Base-by-base conservation (phyloP, 2,329 filamentous ascomycete species). In the Exophiala sideris region DNA sequence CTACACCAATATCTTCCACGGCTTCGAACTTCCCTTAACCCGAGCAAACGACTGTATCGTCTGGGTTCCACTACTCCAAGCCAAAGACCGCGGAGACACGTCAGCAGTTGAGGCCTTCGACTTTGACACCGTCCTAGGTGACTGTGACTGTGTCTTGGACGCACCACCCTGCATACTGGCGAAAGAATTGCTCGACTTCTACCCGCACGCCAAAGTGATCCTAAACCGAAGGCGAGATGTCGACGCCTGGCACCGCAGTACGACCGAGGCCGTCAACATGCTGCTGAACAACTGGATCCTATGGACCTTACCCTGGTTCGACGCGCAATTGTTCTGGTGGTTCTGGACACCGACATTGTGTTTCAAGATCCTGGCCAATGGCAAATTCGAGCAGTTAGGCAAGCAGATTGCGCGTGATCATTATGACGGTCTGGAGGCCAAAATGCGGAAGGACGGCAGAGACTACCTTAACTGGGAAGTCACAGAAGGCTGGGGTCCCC, bases 401-500 rank as follows among this genome's bases (percentile, higher is more conserved):
- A 52, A 48, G 35, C 41, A 52, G 20, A 41, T 50, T 20, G 44
- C 34, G n/a, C 33, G 14, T 9, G 35, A 50, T 7, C 33, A 50
- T 14, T 50, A 47, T 9, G 45, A 36, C 8, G 33, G 14, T 2
- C 33, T 45, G 35, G 50, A 52, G 41, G 44, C 7, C 33, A 41
- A 38, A 12, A 24, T 41, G n/a, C n/a, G 20, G 14, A 46, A 12
- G 1, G 20, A 33, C 0, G 61, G 60, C 29, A 60, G 67, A 34
- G 59, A 59, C 2, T 45, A 70, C 56, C 56, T 71, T 11, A 66
- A 71, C 53, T 69, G 65, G 41, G 61, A 67, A 49, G 64, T 68
- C 0, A 61, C 67, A 41, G 71, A 78, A 45, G 75, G 73, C 0
- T 79, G 76, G 76, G 69, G 61, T 33, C 72, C 75, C 3, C 62